These are phyloP conservation scores for Leishmania gerbilli DNA, from an alignment of 208 protist species.

Conservation along the genomic window DNA sequence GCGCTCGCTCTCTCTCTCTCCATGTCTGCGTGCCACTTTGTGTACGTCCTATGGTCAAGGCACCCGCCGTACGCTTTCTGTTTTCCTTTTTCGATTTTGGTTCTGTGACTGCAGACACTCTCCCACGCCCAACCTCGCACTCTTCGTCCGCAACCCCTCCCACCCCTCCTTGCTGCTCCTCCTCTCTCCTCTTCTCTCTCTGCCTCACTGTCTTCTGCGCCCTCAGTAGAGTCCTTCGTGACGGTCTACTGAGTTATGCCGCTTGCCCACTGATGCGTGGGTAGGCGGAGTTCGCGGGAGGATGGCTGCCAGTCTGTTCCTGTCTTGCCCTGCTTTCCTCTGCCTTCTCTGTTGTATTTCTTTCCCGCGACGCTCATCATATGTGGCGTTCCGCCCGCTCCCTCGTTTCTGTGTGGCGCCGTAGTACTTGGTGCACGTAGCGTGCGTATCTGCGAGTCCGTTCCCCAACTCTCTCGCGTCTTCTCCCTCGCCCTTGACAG, in stretches of 20 bases:
- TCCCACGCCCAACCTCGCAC: not conserved
- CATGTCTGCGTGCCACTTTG: not conserved
- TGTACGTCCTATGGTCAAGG: not conserved
- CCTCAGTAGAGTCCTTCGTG: not conserved
- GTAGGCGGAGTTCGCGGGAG: not conserved
- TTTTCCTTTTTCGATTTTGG: not conserved
- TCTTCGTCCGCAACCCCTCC: not conserved
- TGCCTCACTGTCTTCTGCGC: not conserved
- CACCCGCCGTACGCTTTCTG: not conserved
- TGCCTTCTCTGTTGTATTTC: slow-evolving; percentile 1
- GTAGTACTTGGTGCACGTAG: not conserved
- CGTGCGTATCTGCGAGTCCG: not conserved
- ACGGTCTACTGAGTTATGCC: not conserved
- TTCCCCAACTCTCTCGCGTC: not conserved
- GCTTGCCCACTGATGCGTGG: not conserved
- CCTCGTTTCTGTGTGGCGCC: not conserved
- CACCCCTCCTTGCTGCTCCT: not conserved
- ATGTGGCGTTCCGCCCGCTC: not conserved
- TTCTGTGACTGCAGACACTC: not conserved
- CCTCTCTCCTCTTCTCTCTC: not conserved
- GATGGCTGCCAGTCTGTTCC: not conserved
- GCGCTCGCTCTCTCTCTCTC: not conserved
- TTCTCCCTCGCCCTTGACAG: not conserved
- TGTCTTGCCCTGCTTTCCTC: not conserved
- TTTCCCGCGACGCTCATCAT: not conserved